Evolutionary conservation across 2,329 filamentous ascomycete genomes (phyloP), one percentile per base, ranked within the genome.

Genomic region (Septoria linicola): DNA sequence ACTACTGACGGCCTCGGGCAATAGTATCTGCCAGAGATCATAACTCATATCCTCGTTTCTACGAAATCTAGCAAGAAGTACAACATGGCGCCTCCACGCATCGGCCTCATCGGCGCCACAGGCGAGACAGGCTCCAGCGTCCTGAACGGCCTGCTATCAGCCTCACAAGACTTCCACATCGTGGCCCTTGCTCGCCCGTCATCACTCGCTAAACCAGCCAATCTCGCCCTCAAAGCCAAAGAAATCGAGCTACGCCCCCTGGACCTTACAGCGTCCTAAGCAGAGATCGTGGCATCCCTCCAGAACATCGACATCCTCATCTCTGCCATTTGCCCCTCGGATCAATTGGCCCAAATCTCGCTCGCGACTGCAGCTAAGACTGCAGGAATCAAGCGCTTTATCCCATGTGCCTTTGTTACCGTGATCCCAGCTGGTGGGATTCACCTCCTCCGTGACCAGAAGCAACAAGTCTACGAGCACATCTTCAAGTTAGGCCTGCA

Each of bases 381-480:
- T 3, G 66, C 64, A 1, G 65, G 65, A n/a, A 59, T 68, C 8
- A 58, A 64, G 43, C 64, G 67, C 13, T 68, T 67, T 47, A 41
- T 68, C 2, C 67, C 67, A 2, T 68, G 65, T 44, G 59, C 42
- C 1, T 68, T 58, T 42, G 44, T 53, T 4, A 73, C 76, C 0
- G 65, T 76, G 13, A 65, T 70, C 1, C 72, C 76, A 1, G 69
- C 73, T 0, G 73, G 73, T 5, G 74, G 72, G n/a, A 64, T 74
- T 32, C 73, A 74, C 64, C 61, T 63, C 7, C 23, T 61, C 25
- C 46, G 53, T 6, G 55, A 59, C 30, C 54, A 75, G 66, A 82
- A 82, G 69, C 76, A 81, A 56, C 65, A 69, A 2, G 68, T 80
- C 10, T 72, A 77, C 59, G 72, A 77, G 50, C 72, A 77, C 46